Conservation (phyloP, 2,329 filamentous ascomycete species). For the Cercospora canescens region DNA sequence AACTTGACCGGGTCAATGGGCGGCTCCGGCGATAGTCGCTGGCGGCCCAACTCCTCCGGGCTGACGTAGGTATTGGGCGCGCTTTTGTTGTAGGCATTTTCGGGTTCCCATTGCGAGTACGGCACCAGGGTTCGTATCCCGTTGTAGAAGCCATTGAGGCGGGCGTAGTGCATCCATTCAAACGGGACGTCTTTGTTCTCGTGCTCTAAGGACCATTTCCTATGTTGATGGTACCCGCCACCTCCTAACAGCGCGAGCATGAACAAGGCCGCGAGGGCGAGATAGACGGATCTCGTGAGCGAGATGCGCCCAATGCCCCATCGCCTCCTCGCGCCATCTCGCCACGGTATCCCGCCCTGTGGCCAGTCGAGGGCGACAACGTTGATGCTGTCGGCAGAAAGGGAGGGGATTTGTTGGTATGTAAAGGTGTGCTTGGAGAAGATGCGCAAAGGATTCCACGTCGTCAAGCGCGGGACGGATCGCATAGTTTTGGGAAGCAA, state of each 20-base stretch:
- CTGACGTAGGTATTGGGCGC: constrained; percentile 29
- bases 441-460: constrained; percentile 48
- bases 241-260: constrained; percentile 44
- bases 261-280: constrained; percentile 41
- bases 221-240: constrained; percentile 40
- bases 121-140: constrained; percentile 50
- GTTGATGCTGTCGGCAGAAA: constrained; percentile 40
- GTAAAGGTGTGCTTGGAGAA: constrained; percentile 44
- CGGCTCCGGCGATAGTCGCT: constrained; percentile 24
- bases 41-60: constrained; percentile 32
- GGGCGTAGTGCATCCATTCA: constrained; percentile 48
- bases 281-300: constrained; percentile 42
- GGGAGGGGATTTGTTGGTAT: constrained; percentile 46
- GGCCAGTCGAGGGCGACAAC: constrained; percentile 21
- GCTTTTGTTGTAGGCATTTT: constrained; percentile 47
- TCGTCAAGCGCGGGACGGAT: constrained; percentile 37
- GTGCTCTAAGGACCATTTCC: constrained; percentile 6
- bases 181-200: constrained; percentile 39
- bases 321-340: constrained; percentile 19
- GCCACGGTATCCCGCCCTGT: constrained; percentile 41
- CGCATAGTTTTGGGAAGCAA: constrained; percentile 24
- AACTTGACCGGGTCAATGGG: constrained; percentile 42
- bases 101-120: constrained; percentile 42
- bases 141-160: constrained; percentile 50
- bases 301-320: constrained; percentile 38